Evolutionary conservation across 2,329 filamentous ascomycete species (phyloP).

Genomic region (Colletotrichum tamarilloi): DNA sequence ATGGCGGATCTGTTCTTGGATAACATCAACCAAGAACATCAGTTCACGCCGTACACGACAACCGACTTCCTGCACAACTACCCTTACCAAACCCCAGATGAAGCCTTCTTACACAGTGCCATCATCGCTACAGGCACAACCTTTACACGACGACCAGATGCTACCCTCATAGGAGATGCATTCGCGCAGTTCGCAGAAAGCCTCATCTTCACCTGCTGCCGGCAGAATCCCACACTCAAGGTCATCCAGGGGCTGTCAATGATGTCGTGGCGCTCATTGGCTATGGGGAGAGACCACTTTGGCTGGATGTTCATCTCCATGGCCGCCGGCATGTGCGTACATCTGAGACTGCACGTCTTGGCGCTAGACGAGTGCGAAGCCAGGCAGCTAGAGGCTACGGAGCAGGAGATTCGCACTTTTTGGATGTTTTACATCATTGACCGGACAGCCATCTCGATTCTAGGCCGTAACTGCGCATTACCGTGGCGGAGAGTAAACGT

Average conservation of each 20-base stretch:
- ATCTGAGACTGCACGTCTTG: conserved; percentile 34
- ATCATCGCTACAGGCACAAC: conserved; percentile 28
- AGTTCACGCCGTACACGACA: conserved; percentile 31
- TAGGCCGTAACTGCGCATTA: conserved; percentile 35
- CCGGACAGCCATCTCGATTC: conserved; percentile 35
- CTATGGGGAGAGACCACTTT: conserved; percentile 35
- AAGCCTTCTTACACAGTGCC: conserved; percentile 34
- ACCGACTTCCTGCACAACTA: conserved; percentile 27
- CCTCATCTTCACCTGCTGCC: conserved; percentile 33
- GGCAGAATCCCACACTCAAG: conserved; percentile 25
- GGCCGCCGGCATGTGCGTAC: conserved; percentile 36
- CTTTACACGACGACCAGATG: conserved; percentile 24
- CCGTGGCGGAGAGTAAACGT: conserved; percentile 36
- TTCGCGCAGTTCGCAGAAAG: conserved; percentile 34
- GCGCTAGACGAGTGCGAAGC: conserved; percentile 34
- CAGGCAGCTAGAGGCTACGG: conserved; percentile 30
- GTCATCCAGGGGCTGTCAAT: conserved; percentile 36
- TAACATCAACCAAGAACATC: conserved; percentile 36
- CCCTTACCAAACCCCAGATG: conserved; percentile 27
- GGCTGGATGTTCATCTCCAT: conserved; percentile 37
- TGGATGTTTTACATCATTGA: conserved; percentile 39
- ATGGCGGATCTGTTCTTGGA: conserved; percentile 30
- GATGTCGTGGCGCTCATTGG: conserved; percentile 35
- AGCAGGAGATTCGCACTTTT: conserved; percentile 34
- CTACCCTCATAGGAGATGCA: conserved; percentile 19